These are phyloP conservation scores for Neocucurbitaria cava DNA, from an alignment of 2,329 filamentous ascomycete genomes.

Conservation along the genomic window DNA sequence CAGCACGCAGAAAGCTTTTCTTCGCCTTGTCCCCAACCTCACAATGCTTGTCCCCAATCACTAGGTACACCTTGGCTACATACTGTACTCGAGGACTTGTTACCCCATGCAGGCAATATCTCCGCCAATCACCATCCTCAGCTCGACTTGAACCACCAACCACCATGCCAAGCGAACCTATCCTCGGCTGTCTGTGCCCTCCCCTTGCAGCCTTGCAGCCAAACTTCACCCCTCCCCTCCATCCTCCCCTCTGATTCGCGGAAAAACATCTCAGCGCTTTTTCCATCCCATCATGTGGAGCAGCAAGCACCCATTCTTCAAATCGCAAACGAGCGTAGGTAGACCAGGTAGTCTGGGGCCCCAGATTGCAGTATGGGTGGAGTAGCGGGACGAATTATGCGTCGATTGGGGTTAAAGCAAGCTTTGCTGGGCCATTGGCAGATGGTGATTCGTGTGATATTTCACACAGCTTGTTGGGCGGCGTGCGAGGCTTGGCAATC, in stretches of 20 bases:
- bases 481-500: too few species aligned
- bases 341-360: slow-evolving; percentile 31
- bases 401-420: slow-evolving; percentile 23
- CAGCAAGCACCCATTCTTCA: slow-evolving; percentile 1
- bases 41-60: slow-evolving; percentile 40
- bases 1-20: slow-evolving; percentile 34
- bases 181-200: too few species aligned
- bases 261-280: slow-evolving; percentile 25
- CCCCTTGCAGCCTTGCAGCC: too few species aligned
- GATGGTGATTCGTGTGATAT: slow-evolving; percentile 42
- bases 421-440: slow-evolving; percentile 27
- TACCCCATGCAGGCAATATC: slow-evolving; percentile 18
- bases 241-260: slow-evolving; percentile 40
- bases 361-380: slow-evolving; percentile 28
- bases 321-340: slow-evolving; percentile 16
- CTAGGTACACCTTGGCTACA: too few species aligned
- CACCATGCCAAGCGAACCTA: too few species aligned
- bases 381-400: not conserved
- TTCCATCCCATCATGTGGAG: slow-evolving; percentile 23
- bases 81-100: slow-evolving; percentile 22
- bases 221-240: too few species aligned
- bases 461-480: slow-evolving; percentile 20
- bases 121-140: slow-evolving; percentile 26
- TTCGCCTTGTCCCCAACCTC: slow-evolving; percentile 16
- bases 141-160: slow-evolving; percentile 20